Base-by-base conservation (phyloP, 768 basidiomycete genomes). In the Tylopilus balloui region DNA sequence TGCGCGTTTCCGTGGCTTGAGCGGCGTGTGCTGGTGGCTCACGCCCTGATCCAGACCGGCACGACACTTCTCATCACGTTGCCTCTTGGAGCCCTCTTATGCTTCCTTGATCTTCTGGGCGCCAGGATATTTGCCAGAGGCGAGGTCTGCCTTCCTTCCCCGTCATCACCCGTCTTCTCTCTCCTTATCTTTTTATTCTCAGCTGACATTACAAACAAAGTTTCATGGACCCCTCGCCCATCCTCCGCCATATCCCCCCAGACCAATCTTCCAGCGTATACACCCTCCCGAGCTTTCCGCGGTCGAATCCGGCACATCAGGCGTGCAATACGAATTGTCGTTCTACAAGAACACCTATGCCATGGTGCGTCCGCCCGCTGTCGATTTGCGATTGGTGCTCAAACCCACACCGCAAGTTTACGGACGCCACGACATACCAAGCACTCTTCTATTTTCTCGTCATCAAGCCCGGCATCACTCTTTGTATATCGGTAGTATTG, bases 371-470 rank as follows among this genome's bases (percentile, higher is more conserved):
- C 25, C 41, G 2, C 42, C 38, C 17, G 12, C 32, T 52, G 17
- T 40, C 17, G 12, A 41, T 42, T 29, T 42, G n/a, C 17, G 4
- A 20, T 29, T 29, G 29, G 24, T 42, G n/a, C 53, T 59, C 34
- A 61, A 17, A 10, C 34, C 23, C 32, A 44, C 48, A 13, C 7
- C 21, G 17, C 14, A 55, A 89, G 88, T 91, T 91, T 67, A 83
- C 84, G 35, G 88, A 91, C 59, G 71, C 84, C 32, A 87, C 84
- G 5, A 86, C 88, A 15, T 91, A 88, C 66, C 86, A 87, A 70
- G 84, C 89, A 0, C 75, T 92, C 3, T 91, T 92, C 73, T 91
- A 92, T 64, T 92, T 92, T 69, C 77, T 92, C 52, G 86, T 91
- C 42, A 82, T 92, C 72, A 92, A 92, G 64, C 87, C 89, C 3